Percentiles rank a stretch among this genome's conserved stretches.
phyloP scores from a whole-genome alignment of 208 protist species.

The Trypanosomatidae sp. region DNA sequence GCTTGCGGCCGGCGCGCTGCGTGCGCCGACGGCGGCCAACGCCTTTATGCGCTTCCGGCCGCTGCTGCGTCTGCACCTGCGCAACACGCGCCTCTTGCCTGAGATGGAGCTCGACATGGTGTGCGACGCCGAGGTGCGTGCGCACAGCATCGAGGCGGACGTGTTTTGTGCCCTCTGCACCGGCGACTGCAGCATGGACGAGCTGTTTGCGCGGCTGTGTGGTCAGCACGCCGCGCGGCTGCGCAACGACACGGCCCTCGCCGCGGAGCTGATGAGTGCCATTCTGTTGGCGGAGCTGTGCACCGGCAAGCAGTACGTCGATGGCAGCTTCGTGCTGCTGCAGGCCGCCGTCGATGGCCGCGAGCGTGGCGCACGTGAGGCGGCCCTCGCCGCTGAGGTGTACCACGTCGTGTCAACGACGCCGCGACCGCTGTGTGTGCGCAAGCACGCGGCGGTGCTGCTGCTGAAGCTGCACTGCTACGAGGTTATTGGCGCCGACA shows the following conservation, averaged over 20 bases:
- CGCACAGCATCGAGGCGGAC: slow-evolving; percentile 31
- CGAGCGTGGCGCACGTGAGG: slow-evolving; percentile 19
- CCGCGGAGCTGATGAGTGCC: slow-evolving; percentile 49
- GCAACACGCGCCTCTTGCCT: slow-evolving; percentile 4
- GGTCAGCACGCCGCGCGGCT: no score
- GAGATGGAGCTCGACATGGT: slow-evolving; percentile 2
- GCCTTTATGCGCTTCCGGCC: slow-evolving; percentile 43
- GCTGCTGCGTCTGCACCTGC: slow-evolving; percentile 16
- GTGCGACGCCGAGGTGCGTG: slow-evolving; percentile 24
- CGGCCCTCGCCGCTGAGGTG: slow-evolving; percentile 38
- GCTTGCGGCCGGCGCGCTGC: slow-evolving; percentile 5
- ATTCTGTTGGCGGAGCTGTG: slow-evolving; percentile 51
- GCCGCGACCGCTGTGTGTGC: slow-evolving; percentile 6
- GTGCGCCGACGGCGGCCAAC: slow-evolving; percentile 4
- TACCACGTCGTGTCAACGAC: slow-evolving; percentile 20
- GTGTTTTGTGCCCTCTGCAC: slow-evolving; percentile 34
- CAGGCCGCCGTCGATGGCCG: slow-evolving; percentile 43
- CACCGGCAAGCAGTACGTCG: slow-evolving; percentile 5
- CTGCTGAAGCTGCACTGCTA: slow-evolving; percentile 19
- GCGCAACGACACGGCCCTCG: slow-evolving; percentile 21
- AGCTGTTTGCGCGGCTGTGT: slow-evolving; percentile 36
- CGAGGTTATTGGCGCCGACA: slow-evolving; percentile 48
- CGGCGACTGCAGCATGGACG: slow-evolving; percentile 13
- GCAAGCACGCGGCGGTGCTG: slow-evolving; percentile 15
- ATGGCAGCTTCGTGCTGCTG: slow-evolving; percentile 32